Conservation (phyloP, 306 rosid species). For the Lathyrus aphaca region DNA sequence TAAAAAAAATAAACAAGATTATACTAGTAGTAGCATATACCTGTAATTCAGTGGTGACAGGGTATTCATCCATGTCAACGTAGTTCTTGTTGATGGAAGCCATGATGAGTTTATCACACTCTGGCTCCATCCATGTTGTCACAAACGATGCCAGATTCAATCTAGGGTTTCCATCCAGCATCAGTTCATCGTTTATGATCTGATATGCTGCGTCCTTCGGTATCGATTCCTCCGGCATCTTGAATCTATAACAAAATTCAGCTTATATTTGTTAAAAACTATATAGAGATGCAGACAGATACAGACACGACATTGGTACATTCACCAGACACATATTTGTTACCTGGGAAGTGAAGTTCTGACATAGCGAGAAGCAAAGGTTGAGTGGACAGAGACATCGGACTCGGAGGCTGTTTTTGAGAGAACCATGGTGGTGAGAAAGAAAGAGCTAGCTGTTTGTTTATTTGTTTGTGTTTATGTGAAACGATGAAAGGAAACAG, state of each 20-base stretch:
- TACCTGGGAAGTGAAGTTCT: slow-evolving; percentile 82
- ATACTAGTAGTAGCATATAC: slow-evolving; percentile 32
- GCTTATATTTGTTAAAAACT: too few species aligned
- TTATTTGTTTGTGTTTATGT: neutral
- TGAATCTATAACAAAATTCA: slow-evolving; percentile 35
- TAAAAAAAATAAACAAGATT: neutral
- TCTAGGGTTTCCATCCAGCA: slow-evolving; percentile 55
- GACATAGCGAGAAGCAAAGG: slow-evolving; percentile 90
- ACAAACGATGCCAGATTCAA: slow-evolving; percentile 55
- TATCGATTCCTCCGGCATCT: slow-evolving; percentile 52
- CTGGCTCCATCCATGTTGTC: slow-evolving; percentile 69
- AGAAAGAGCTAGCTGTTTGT: neutral
- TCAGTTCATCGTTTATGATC: slow-evolving; percentile 55
- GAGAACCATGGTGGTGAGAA: slow-evolving; percentile 65
- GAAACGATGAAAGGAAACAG: neutral
- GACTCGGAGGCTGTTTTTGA: slow-evolving; percentile 62
- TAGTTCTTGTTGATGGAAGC: slow-evolving; percentile 83
- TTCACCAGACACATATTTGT: neutral
- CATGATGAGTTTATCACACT: slow-evolving; percentile 83
- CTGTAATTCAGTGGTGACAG: slow-evolving; percentile 94
- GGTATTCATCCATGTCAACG: slow-evolving; percentile 98
- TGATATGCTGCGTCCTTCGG: slow-evolving; percentile 59
- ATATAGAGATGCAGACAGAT: too few species aligned
- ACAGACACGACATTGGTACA: too few species aligned
- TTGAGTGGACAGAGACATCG: slow-evolving; percentile 78